These are phyloP conservation scores for Phylloporus arenicola DNA, from an alignment of 768 basidiomycete species.

Conservation along the genomic window DNA sequence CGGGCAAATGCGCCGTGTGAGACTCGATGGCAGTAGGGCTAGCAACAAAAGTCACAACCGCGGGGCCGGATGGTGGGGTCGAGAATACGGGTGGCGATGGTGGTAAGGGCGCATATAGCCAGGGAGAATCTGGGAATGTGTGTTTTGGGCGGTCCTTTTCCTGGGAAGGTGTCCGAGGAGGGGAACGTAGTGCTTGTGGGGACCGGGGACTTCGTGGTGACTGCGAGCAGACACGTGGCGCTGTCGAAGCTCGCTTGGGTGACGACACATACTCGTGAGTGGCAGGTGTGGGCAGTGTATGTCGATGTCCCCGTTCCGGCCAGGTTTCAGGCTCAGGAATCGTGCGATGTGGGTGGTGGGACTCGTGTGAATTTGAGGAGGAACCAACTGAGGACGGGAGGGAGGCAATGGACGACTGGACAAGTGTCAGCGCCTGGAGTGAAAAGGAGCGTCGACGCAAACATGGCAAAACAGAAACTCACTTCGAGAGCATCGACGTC, in stretches of 20 bases:
- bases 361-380: conserved; percentile 25
- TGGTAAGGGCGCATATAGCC: conserved; percentile 26
- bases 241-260: conserved; percentile 2
- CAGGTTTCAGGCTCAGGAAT: conserved; percentile 17
- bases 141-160: conserved; percentile 11
- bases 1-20: conserved; percentile 6
- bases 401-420: conserved; percentile 23
- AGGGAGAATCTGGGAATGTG: conserved; percentile 21
- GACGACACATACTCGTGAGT: conserved; percentile 2
- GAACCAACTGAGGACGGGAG: conserved; percentile 28
- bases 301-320: conserved; percentile 8
- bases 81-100: conserved; percentile 27
- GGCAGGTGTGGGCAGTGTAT: conserved; percentile 13
- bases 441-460: conserved; percentile 9
- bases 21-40: conserved; percentile 13
- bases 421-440: conserved; percentile 15
- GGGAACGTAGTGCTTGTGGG: conserved; percentile 11
- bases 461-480: conserved; percentile 6
- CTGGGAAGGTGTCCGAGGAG: conserved; percentile 18
- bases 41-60: conserved; percentile 21
- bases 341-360: conserved; percentile 22
- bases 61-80: conserved; percentile 26
- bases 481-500: conserved; percentile 20
- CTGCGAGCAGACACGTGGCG: conserved; percentile 5
- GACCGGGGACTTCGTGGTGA: conserved; percentile 18